Evolutionary conservation across 805 yeast genomes (phyloP), one percentile per base, ranked within the genome.

Genomic region (Wickerhamiella allomyrinae): DNA sequence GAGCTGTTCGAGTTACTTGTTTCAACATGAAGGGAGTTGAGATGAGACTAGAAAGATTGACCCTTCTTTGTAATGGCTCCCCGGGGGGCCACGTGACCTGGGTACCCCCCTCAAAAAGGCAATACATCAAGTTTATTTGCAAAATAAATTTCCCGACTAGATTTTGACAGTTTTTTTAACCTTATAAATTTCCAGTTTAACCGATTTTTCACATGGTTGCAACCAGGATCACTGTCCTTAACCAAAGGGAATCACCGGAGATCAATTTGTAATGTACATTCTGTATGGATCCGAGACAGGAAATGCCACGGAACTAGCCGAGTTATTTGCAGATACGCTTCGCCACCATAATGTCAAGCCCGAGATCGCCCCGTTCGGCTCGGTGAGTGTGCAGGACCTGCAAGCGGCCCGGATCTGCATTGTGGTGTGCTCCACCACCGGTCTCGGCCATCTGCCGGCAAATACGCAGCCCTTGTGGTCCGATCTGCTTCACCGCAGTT

Each of bases 211-310:
- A n/a, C n/a, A n/a, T n/a, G n/a, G n/a, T n/a, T n/a, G n/a, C n/a
- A n/a, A n/a, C n/a, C n/a, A 49, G 37, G 33, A 20, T 24, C 14
- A 29, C n/a, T n/a, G 23, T 40, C 43, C 10, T 36, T 27, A 7
- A 25, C 40, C 23, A 40, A n/a, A 5, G 40, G 31, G 19, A 41
- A 19, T 19, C 43, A 17, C 23, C n/a, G n/a, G n/a, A 39, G 34
- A 19, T 20, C 29, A 29, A 39, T 41, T 14, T 41, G 31, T 25
- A 8, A 50, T 49, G 53, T 25, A 46, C n/a, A 45, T 91, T 5
- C 62, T 91, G 1, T 87, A 80, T 59, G 96, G 96, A 0, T 78
- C 95, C 1, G 97, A 87, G 56, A 83, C 96, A 0, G 97, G 96
- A 0, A 87, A 82, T 54, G 72, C 95, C 1, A 82, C 80, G 53